These are phyloP conservation scores for Rhynchosporium graminicola DNA, from an alignment of 2,329 filamentous ascomycete species.

Conservation along the genomic window DNA sequence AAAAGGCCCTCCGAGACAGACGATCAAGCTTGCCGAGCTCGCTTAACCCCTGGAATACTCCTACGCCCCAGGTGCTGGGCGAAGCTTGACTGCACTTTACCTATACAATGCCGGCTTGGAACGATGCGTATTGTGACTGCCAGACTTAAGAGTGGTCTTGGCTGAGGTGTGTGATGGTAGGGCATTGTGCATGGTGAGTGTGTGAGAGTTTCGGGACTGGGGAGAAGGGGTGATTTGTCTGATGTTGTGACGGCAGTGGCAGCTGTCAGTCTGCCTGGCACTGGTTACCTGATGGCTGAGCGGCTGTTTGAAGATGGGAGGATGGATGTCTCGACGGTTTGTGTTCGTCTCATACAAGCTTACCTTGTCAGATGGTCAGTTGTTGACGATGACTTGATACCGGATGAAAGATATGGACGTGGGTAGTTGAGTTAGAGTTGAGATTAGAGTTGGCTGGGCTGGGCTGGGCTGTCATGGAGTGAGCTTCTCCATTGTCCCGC, in stretches of 20 bases:
- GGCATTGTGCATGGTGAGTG: conserved; percentile 6
- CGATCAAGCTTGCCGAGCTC: conserved; percentile 19
- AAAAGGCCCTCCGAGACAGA: conserved; percentile 13
- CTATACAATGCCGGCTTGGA: background rate
- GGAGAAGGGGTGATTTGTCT: conserved; percentile 7
- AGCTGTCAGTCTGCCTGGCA: conserved; percentile 5
- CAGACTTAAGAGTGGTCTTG: conserved; percentile 2
- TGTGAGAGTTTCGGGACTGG: conserved; percentile 2
- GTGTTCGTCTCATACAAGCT: conserved; percentile 16
- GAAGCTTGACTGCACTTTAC: conserved; percentile 10
- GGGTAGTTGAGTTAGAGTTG: conserved; percentile 17
- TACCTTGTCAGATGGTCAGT: background rate
- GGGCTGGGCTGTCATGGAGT: background rate
- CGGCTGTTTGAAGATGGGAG: conserved; percentile 19
- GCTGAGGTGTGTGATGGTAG: conserved; percentile 9
- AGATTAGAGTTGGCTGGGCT: conserved; percentile 7
- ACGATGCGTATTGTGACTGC: conserved; percentile 18
- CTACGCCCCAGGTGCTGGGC: background rate
- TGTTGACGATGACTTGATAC: conserved; percentile 13
- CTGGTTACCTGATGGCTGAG: background rate
- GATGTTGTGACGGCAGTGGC: background rate
- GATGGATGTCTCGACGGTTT: conserved; percentile 15
- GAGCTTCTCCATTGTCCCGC: too few relatives aligned
- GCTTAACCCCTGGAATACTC: conserved; percentile 8
- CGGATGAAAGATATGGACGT: conserved; percentile 15